These are phyloP conservation scores for Madurella mycetomatis DNA, from an alignment of 2,329 filamentous ascomycete genomes.

Conservation along the genomic window DNA sequence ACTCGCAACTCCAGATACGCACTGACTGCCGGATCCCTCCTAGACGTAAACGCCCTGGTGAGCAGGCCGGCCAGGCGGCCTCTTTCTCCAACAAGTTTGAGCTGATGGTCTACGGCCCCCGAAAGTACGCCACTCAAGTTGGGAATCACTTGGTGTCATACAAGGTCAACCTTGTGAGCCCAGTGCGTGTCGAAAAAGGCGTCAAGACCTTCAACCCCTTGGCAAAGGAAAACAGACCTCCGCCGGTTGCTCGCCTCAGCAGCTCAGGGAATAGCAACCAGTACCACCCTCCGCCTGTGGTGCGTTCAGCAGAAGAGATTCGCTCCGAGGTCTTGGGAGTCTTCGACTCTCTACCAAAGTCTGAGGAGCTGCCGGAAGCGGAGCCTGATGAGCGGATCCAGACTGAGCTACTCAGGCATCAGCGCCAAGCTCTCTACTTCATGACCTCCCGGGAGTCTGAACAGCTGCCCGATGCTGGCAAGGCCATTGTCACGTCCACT, in stretches of 20 bases:
- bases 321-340: slow-evolving; percentile 78
- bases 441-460: slow-evolving; percentile 74
- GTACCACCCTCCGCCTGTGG: slow-evolving; percentile 30
- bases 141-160: slow-evolving; percentile 63
- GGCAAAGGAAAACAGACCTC: slow-evolving; percentile 43
- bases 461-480: slow-evolving; percentile 52
- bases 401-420: slow-evolving; percentile 72
- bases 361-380: slow-evolving; percentile 69
- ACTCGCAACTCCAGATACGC: slow-evolving; percentile 62
- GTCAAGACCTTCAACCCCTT: slow-evolving; percentile 77
- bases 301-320: slow-evolving; percentile 77
- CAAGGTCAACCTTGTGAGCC: slow-evolving; percentile 64
- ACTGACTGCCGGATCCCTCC: slow-evolving; percentile 67
- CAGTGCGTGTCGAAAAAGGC: slow-evolving; percentile 61
- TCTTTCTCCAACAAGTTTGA: slow-evolving; percentile 62
- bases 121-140: slow-evolving; percentile 59
- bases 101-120: slow-evolving; percentile 74
- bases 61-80: slow-evolving; percentile 58
- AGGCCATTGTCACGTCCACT: slow-evolving; percentile 63
- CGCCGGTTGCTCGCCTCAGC: slow-evolving; percentile 27
- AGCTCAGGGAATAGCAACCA: slow-evolving; percentile 21
- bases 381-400: slow-evolving; percentile 59
- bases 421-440: slow-evolving; percentile 85
- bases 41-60: slow-evolving; percentile 58
- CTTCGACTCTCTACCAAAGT: slow-evolving; percentile 77